Base-by-base conservation (phyloP, 176 grass and related monocot species). In the Avena atlantica region DNA sequence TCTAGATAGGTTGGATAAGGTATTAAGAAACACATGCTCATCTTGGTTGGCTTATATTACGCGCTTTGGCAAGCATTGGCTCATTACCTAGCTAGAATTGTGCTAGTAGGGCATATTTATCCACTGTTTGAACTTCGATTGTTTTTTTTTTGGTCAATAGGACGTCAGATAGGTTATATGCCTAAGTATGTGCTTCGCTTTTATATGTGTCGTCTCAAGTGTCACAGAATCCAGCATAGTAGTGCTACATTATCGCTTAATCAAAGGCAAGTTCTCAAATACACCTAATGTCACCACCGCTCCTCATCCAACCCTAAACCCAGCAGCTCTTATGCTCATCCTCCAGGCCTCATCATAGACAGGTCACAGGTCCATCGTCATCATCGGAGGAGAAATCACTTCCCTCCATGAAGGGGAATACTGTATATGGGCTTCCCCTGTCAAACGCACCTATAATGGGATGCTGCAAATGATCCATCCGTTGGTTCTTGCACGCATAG, bases 401-500 rank as follows among this genome's bases (percentile, higher is more conserved):
- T 12, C 8, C 57, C 0, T 65, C 48, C n/a, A 19, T 64, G 78
- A 11, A 79, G 14, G 59, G 60, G 61, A 15, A 27, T 51, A 7
- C 2, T 6, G 60, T 20, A 20, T 67, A 44, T 81, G 79, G 59
- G 4, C 37, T 81, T 2, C 64, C 80, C 13, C 80, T 70, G 5
- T 82, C 48, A 69, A 34, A 69, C 69, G 48, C 63, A 36, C 63
- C 63, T 53, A 68, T 53, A 12, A 53, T 19, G n/a, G 80, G 80
- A 70, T 82, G 80, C 64, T 36, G 69, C 17, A 82, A 7, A 56
- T 70, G 64, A 70, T 55, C 80, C 37, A 82, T 70, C 11, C 19
- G 48, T 82, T 82, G 64, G 27, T 70, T 56, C 61, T 64, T 70
- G 80, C 80, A 82, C 14, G 52, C 68, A 44, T 83, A 44, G 0